Evolutionary conservation across 495 filamentous ascomycete species (phyloP), one percentile per base, ranked within the genome.

Genomic region (Glarea lozoyensis): DNA sequence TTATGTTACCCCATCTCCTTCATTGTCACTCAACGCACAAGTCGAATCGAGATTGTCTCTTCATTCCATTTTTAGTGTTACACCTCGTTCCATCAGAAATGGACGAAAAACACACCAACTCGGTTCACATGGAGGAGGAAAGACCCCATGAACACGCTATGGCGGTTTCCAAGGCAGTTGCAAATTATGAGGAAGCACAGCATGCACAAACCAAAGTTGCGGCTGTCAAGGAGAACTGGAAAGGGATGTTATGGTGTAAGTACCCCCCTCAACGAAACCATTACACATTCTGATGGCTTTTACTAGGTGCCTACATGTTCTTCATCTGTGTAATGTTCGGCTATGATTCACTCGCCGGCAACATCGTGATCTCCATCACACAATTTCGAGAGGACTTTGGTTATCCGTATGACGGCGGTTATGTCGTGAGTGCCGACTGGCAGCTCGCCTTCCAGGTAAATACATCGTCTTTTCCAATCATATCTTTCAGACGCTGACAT

Each of bases 241-340:
- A 29, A 29, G 25, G 25, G n/a, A 29, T 29, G 7, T 7, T 7
- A 7, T 29, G 25, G 25, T 29, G 25, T 29, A 29, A 7, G 25
- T 29, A 29, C 7, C 25, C 7, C n/a, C n/a, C 25, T n/a, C 7
- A 7, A 7, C 25, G 7, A 7, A 7, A 29, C n/a, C 7, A 29
- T 29, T 7, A 7, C n/a, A n/a, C 25, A n/a, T n/a, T 29, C 16
- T 40, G 24, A 33, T 20, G 1, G 22, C 16, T 12, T 1, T 20
- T 0, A 10, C 9, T 17, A 50, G 48, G 48, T 15, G 37, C 9
- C 1, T 50, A 50, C 38, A 30, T 37, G 9, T 20, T 50, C 10
- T 51, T 51, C 21, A 51, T 39, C n/a, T 46, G 43, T 43, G 33
- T 51, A 20, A 46, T 51, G 38, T 51, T 43, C 43, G 48, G 48